These are phyloP conservation scores for Pseudogymnoascus sp. DNA, from an alignment of 2,329 filamentous ascomycete genomes.

Conservation along the genomic window DNA sequence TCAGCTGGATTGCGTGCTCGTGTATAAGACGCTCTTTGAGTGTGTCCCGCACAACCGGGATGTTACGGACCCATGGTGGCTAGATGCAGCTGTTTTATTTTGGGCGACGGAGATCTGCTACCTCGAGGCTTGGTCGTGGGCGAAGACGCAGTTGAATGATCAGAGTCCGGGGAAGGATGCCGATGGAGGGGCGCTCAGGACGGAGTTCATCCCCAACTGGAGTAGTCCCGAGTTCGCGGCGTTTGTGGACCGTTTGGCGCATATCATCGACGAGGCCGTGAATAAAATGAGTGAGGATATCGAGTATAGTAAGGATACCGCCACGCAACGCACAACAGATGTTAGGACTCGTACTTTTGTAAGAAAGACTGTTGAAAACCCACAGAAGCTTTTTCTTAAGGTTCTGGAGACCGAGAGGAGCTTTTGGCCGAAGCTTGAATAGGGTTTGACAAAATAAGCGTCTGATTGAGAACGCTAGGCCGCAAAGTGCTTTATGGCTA, in stretches of 20 bases:
- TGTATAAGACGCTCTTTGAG: constrained; percentile 44
- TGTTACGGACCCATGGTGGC: constrained; percentile 15
- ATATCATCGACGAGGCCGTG: constrained; percentile 46
- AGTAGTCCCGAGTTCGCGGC: constrained; percentile 51
- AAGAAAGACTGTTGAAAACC: constrained; percentile 14
- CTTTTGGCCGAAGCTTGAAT: constrained; percentile 47
- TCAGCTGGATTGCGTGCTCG: constrained; percentile 33
- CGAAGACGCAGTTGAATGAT: constrained; percentile 31
- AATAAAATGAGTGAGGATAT: constrained; percentile 30
- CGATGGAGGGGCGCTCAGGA: constrained; percentile 58
- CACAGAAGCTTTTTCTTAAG: constrained; percentile 24
- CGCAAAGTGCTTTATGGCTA: too few species aligned
- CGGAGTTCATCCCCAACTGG: constrained; percentile 64
- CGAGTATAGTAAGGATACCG: constrained; percentile 27
- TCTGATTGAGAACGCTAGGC: background rate
- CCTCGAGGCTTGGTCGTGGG: constrained; percentile 51
- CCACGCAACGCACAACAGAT: constrained; percentile 31
- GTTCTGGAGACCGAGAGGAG: constrained; percentile 49
- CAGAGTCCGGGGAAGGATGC: constrained; percentile 37
- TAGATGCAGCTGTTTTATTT: constrained; percentile 66
- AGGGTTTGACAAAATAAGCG: background rate
- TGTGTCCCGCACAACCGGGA: constrained; percentile 32
- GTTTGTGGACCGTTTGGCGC: constrained; percentile 51
- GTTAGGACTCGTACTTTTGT: constrained; percentile 38
- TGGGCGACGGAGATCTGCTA: constrained; percentile 69